A percentile compares a stretch with the other conserved stretches of the same genome.
Evolutionary conservation across 352 stramenopile species (phyloP).

Genomic region (Phytophthora syringae): DNA sequence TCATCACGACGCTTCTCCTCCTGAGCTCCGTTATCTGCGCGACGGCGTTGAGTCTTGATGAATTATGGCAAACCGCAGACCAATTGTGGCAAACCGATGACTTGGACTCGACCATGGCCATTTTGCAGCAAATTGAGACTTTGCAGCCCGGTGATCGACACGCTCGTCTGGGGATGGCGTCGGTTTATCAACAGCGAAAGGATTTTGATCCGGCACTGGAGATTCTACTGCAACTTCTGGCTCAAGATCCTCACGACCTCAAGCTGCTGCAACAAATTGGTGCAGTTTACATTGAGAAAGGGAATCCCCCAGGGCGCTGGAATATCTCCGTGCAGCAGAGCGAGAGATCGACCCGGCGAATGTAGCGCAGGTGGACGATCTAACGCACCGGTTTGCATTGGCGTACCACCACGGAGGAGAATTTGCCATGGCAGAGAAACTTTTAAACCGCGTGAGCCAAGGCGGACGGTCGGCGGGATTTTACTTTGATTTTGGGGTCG

Average conservation of each 20-base stretch:
- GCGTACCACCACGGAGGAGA: constrained; percentile 43
- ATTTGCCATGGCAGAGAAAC: constrained; percentile 32
- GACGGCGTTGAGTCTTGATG: constrained; percentile 7
- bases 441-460: constrained; percentile 31
- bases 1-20: constrained; percentile 7
- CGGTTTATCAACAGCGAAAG: constrained; percentile 37
- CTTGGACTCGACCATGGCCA: constrained; percentile 33
- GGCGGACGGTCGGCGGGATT: constrained; percentile 34
- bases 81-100: constrained; percentile 30
- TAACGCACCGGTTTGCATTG: constrained; percentile 46
- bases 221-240: constrained; percentile 24
- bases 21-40: neutral
- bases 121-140: constrained; percentile 37
- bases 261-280: constrained; percentile 40
- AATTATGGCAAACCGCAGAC: constrained; percentile 41
- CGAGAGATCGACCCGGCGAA: constrained; percentile 7
- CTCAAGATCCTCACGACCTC: constrained; percentile 16
- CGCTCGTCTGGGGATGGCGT: constrained; percentile 32
- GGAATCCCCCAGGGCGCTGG: constrained; percentile 26
- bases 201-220: constrained; percentile 34
- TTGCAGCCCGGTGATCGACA: constrained; percentile 30
- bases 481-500: constrained; percentile 65
- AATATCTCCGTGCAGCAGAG: constrained; percentile 26
- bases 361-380: neutral
- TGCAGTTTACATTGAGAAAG: constrained; percentile 40